Conservation (phyloP, 2,329 filamentous ascomycete species). For the Monascus ruber region DNA sequence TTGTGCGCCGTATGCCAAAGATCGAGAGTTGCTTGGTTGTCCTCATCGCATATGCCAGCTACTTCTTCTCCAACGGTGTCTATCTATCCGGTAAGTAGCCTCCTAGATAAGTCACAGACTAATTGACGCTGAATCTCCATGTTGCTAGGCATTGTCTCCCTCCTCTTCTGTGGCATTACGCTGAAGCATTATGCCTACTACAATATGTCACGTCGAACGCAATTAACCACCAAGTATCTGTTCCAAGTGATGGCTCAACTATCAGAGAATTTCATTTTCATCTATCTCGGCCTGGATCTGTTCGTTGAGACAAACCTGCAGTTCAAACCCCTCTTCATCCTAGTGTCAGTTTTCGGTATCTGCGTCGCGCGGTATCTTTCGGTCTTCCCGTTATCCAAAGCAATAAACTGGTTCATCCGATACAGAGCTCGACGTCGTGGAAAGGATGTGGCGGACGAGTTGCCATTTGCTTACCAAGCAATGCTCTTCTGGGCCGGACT, state of each 20-base stretch:
- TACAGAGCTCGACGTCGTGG: conserved; percentile 72
- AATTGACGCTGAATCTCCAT: conserved; percentile 5
- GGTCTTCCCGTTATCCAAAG: conserved; percentile 80
- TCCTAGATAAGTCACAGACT: too few species aligned
- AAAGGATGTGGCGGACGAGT: conserved; percentile 66
- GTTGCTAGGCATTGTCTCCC: conserved; percentile 76
- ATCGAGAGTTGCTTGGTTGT: conserved; percentile 93
- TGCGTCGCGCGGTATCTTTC: conserved; percentile 86
- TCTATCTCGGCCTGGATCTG: conserved; percentile 87
- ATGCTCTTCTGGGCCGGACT: conserved; percentile 99
- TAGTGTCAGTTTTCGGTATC: conserved; percentile 83
- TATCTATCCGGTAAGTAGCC: conserved; percentile 73
- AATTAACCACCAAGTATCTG: conserved; percentile 94
- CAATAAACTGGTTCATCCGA: conserved; percentile 86
- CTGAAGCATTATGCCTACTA: conserved; percentile 99
- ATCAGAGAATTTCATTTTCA: conserved; percentile 99
- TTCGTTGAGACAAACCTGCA: conserved; percentile 82
- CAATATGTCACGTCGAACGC: conserved; percentile 97
- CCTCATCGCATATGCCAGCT: conserved; percentile 88
- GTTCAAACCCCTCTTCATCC: conserved; percentile 91
- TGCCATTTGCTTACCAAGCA: conserved; percentile 92
- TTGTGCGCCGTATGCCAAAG: conserved; percentile 83
- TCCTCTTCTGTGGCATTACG: conserved; percentile 96
- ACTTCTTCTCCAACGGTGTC: conserved; percentile 94
- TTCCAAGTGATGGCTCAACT: conserved; percentile 92